Base-by-base conservation (phyloP, 352 stramenopile genomes). In the Phytophthora constricta region DNA sequence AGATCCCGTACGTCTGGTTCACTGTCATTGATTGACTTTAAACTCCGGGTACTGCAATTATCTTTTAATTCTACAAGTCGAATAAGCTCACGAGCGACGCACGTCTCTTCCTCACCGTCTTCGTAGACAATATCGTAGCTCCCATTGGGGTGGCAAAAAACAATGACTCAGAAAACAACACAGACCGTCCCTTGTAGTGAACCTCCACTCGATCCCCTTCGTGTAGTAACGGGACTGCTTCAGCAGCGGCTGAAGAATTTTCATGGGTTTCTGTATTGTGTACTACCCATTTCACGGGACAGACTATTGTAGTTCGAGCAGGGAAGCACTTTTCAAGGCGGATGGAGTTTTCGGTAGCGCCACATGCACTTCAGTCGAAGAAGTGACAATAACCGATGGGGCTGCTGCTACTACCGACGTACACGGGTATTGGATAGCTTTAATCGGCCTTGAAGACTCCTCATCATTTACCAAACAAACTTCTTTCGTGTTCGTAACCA, bases 31-130 rank as follows among this genome's bases (percentile, higher is more conserved):
- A 4, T 19, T 3, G 25, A 47, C 19, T 51, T 22, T 20, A 27
- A 42, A 16, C 16, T 13, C 5, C 25, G 5, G 17, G 14, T 7
- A 16, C 5, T 20, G 7, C 16, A 19, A 22, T 16, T 22, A 22
- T 42, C n/a, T 47, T 16, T 4, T 4, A 20, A 16, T 9, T 62
- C 50, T 11, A 62, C 17, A 2, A 58, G 37, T 7, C 64, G 62
- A 51, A 82, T 82, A 17, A 70, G 50, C 5, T 73, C 60, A 3
- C 50, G 54, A 39, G 34, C 31, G 1, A 85, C 67, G 20, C 67
- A 61, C 7, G 33, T 57, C 23, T 83, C 71, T 11, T 66, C 39
- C 33, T 75, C 63, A 4, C 71, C 77, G 19, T 79, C 72, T 28
- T 76, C 60, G 31, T 80, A 74, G 1, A 49, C 10, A 1, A 82